Conservation (phyloP, 768 basidiomycete genomes). For the Suillus americanus region DNA sequence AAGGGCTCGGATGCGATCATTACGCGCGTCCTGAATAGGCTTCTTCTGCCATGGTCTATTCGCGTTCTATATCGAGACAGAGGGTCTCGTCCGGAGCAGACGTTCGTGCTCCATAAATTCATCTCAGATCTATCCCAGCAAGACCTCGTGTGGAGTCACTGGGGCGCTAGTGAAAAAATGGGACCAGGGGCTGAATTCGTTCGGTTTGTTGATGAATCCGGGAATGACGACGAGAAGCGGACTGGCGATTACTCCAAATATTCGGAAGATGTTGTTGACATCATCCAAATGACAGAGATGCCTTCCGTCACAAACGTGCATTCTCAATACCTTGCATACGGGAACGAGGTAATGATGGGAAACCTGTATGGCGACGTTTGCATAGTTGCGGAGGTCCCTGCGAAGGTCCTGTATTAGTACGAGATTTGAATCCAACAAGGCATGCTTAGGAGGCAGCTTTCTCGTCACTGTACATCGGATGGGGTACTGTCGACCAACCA, state of each 20-base stretch:
- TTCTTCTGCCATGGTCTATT: slow-evolving; percentile 19
- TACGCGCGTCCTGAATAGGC: slow-evolving; percentile 15
- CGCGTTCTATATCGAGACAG: slow-evolving; percentile 19
- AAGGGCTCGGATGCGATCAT: slow-evolving; percentile 33
- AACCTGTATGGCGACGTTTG: slow-evolving; percentile 19
- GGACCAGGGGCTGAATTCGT: slow-evolving; percentile 3
- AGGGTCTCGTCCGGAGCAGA: neutral
- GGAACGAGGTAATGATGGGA: slow-evolving; percentile 16
- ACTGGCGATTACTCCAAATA: neutral
- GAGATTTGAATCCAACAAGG: neutral
- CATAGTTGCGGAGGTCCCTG: slow-evolving; percentile 11
- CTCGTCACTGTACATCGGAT: neutral
- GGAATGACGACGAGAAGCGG: neutral
- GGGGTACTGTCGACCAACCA: neutral
- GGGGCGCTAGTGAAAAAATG: neutral
- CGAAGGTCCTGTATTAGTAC: neutral
- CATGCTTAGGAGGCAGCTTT: neutral
- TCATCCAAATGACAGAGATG: slow-evolving; percentile 9
- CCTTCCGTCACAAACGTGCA: slow-evolving; percentile 10
- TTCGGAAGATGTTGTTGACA: slow-evolving; percentile 6
- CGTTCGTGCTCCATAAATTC: slow-evolving; percentile 1
- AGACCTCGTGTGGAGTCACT: neutral
- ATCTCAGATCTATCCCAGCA: neutral
- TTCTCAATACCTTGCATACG: slow-evolving; percentile 15
- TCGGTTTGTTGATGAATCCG: neutral